phyloP scores from a whole-genome alignment of 78 protist genomes.

The Dictyostelium purpureum region DNA sequence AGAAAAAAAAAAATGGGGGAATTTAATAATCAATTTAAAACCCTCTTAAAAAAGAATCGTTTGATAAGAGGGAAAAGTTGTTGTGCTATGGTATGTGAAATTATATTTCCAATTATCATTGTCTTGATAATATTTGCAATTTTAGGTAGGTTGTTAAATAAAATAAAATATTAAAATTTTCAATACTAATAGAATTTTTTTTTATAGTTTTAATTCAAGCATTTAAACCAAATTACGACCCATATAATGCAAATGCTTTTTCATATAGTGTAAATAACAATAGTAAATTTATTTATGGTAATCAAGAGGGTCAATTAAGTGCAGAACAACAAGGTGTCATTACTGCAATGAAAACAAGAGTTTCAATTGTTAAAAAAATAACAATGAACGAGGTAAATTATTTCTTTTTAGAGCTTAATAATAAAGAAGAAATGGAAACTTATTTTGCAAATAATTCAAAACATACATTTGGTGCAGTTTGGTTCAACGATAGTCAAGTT shows the following conservation, averaged over 20 bases:
- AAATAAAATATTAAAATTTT: not conserved
- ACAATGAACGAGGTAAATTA: not conserved
- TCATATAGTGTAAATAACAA: not conserved
- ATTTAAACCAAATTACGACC: conserved; percentile 46
- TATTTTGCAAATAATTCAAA: conserved; percentile 40
- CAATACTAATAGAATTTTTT: not conserved
- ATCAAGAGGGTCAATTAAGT: not conserved
- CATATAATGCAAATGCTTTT: not conserved
- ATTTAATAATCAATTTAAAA: conserved; percentile 11
- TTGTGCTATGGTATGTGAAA: conserved; percentile 40
- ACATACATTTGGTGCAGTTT: conserved; percentile 3
- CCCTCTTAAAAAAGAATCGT: conserved; percentile 21
- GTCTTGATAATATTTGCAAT: conserved; percentile 5
- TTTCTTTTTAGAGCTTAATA: not conserved
- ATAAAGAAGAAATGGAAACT: not conserved
- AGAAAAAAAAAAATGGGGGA: not conserved
- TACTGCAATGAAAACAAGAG: not conserved
- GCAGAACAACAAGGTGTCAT: conserved; percentile 20
- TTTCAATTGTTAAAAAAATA: not conserved
- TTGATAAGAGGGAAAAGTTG: conserved; percentile 32
- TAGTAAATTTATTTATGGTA: conserved; percentile 18
- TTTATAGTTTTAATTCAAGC: conserved; percentile 18
- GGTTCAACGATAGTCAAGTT: conserved; percentile 13
- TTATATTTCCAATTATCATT: conserved; percentile 37
- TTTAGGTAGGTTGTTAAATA: not conserved